Evolutionary conservation across 306 rosid genomes (phyloP).

Genomic region (Dryas alaskensis): DNA sequence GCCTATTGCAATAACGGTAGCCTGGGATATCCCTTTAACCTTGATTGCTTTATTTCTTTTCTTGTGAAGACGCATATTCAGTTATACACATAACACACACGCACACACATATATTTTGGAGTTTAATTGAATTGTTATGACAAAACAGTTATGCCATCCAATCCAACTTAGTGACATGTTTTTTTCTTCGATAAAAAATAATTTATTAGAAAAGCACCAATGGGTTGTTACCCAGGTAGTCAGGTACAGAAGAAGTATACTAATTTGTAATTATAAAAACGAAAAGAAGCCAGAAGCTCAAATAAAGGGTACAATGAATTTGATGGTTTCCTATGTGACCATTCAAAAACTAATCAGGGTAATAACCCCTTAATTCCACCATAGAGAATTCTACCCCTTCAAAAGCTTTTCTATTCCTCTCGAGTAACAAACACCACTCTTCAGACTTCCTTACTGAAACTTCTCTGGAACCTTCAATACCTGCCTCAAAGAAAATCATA

Average conservation of each 20-base stretch:
- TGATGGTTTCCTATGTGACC: neutral
- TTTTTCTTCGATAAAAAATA: neutral
- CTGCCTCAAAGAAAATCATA: neutral
- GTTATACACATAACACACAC: neutral
- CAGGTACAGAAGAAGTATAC: neutral
- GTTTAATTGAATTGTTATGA: neutral
- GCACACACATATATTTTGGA: neutral
- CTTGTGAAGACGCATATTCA: neutral
- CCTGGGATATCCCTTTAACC: slow-evolving; percentile 26
- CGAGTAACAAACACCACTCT: neutral
- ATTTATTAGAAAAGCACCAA: neutral
- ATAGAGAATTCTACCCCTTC: neutral
- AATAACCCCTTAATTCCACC: neutral
- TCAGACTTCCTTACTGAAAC: neutral
- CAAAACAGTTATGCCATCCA: too few species aligned
- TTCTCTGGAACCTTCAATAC: neutral
- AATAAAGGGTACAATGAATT: neutral
- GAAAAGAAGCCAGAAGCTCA: neutral
- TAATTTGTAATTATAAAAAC: neutral
- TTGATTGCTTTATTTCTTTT: slow-evolving; percentile 2
- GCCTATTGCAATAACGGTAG: slow-evolving; percentile 85
- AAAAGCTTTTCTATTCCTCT: neutral
- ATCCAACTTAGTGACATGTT: too few species aligned
- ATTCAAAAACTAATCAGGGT: neutral
- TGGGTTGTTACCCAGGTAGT: neutral